Evolutionary conservation across 225 moss, liverwort and hornwort genomes (phyloP), one percentile per base, ranked within the genome.

Genomic region (Bryum argenteum): DNA sequence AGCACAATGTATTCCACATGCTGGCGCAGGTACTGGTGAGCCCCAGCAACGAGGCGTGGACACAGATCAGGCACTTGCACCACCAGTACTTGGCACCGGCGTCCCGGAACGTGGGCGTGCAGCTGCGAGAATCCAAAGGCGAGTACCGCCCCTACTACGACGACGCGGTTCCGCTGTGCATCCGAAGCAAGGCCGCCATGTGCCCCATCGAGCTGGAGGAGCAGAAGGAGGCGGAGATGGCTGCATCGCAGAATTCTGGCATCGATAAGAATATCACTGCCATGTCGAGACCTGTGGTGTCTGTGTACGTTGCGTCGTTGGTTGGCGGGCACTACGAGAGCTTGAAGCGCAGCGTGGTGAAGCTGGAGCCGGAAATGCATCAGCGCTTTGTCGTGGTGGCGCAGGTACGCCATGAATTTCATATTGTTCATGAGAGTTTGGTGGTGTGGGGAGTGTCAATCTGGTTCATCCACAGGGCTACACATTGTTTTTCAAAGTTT

Each of bases 81-180:
- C 63, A 73, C 18, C 71, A 60, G 10, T 67, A 70, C 61, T 21
- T 87, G 54, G 63, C 52, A 17, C 78, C 74, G 1, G 89, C 78
- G 1, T 77, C 71, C 18, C 75, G 65, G 56, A 81, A 73, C 61
- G 61, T 91, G 15, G 91, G 91, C 10, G 84, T 91, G 38, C 86
- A 91, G 69, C 76, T 91, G 23, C 83, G 86, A 4, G 88, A 91
- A 66, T 91, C 80, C 40, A 91, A 91, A 67, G 91, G 86, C 43
- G 84, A 91, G 71, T 89, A 87, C 52, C 78, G 86, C 14, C 65
- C 64, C 33, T 79, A 89, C 74, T 91, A 82, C 71, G 91, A 89
- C 70, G 75, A 82, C 1, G 91, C 75, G 20, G 89, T 86, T 42
- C 89, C 84, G 6, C 71, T 75, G 21, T 91, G 88, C 65, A 71